Conservation (phyloP, 1,284 basidiomycete species). For the Pisolithus thermaeus region DNA sequence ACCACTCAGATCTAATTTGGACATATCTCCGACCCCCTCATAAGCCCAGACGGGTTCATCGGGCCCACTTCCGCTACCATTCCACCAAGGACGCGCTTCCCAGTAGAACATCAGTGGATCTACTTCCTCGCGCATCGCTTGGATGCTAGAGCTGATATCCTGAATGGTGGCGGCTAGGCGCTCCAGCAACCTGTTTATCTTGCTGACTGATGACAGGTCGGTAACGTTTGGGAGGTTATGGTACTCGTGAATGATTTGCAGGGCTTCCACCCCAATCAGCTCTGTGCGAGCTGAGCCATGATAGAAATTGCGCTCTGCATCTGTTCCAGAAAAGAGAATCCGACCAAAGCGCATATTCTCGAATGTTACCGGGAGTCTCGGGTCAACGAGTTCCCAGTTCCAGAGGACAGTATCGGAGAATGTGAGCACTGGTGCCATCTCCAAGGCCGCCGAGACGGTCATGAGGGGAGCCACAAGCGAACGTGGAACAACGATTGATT, state of each 20-base stretch:
- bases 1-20: conserved; percentile 66
- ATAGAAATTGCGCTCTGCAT: conserved; percentile 87
- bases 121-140: conserved; percentile 67
- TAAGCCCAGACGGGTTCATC: conserved; percentile 71
- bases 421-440: conserved; percentile 88
- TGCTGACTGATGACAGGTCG: conserved; percentile 65
- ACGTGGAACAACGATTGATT: conserved; percentile 58
- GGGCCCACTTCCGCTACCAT: conserved; percentile 66
- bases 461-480: conserved; percentile 80
- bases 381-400: conserved; percentile 75
- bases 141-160: conserved; percentile 64
- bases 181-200: conserved; percentile 69
- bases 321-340: conserved; percentile 79
- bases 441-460: conserved; percentile 68
- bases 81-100: conserved; percentile 90
- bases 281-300: conserved; percentile 82
- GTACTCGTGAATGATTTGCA: conserved; percentile 85
- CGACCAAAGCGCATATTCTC: conserved; percentile 59
- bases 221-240: conserved; percentile 64
- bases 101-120: conserved; percentile 91
- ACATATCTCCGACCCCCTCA: conserved; percentile 65
- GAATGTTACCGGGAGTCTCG: conserved; percentile 47
- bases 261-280: conserved; percentile 79
- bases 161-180: conserved; percentile 70
- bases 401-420: conserved; percentile 96